phyloP scores from a whole-genome alignment of 164 flowering plant genomes.

The Annona cherimola region DNA sequence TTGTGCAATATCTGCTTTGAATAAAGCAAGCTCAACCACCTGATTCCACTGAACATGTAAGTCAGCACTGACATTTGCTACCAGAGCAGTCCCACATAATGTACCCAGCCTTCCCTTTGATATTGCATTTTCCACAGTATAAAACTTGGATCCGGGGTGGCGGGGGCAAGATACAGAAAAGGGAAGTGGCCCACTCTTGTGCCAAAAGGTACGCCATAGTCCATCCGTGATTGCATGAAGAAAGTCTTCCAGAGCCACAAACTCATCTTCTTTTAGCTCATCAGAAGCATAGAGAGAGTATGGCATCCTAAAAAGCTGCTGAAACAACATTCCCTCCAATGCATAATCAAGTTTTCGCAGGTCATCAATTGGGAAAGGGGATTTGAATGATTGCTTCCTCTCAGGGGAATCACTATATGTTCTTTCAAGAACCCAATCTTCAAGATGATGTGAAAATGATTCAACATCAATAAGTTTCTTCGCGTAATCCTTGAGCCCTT shows the following conservation, averaged over 20 bases:
- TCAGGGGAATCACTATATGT: slow-evolving; percentile 19
- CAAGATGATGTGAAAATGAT: slow-evolving; percentile 35
- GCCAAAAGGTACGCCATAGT: slow-evolving; percentile 69
- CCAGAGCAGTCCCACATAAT: slow-evolving; percentile 52
- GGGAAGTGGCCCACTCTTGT: slow-evolving; percentile 44
- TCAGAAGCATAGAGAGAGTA: slow-evolving; percentile 26
- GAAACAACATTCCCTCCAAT: slow-evolving; percentile 55
- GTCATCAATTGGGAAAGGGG: slow-evolving; percentile 55
- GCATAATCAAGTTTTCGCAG: slow-evolving; percentile 55
- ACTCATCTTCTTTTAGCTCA: slow-evolving; percentile 42
- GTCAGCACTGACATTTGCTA: slow-evolving; percentile 31
- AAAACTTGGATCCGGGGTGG: slow-evolving; percentile 53
- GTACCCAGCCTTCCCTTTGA: slow-evolving; percentile 40
- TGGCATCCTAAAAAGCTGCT: slow-evolving; percentile 66
- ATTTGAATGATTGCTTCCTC: slow-evolving; percentile 29
- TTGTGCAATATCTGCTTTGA: slow-evolving; percentile 37
- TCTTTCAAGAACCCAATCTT: slow-evolving; percentile 49
- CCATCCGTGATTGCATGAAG: slow-evolving; percentile 45
- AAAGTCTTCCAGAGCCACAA: slow-evolving; percentile 59
- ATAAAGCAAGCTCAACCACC: slow-evolving; percentile 44
- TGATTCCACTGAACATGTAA: slow-evolving; percentile 47
- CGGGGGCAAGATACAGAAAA: slow-evolving; percentile 51
- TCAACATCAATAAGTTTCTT: slow-evolving; percentile 44
- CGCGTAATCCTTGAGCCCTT: slow-evolving; percentile 48
- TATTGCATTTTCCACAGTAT: slow-evolving; percentile 49